Evolutionary conservation across 768 basidiomycete species (phyloP), one percentile per base, ranked within the genome.

Genomic region (Lactarius hengduanensis): DNA sequence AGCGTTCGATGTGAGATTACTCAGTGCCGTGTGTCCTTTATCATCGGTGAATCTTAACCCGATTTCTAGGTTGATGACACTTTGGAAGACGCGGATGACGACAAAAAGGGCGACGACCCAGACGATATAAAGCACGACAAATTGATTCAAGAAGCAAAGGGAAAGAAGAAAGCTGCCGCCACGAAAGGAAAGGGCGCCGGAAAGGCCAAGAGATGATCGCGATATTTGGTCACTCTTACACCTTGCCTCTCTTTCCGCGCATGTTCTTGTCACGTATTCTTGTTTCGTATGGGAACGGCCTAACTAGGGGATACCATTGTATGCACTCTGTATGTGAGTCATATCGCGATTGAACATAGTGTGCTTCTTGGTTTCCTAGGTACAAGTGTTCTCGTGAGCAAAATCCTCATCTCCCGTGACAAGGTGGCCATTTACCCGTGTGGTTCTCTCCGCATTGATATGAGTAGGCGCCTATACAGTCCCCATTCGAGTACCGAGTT

Each of bases 1-100:
- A 59, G 95, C 88, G 0, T 91, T 89, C 69, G 94, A 92, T 69
- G 90, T 92, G 69, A 73, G 86, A 77, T 4, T 59, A 0, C 41
- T 11, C 57, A 15, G 40, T 4, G 18, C 53, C 38, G 34, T 56
- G 3, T 15, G 59, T 11, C n/a, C 20, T 9, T 36, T 59, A 16
- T 20, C 28, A 30, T 10, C 47, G 41, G 10, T 50, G 62, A 30
- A 71, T 43, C 43, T 18, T 45, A 16, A 16, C 38, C 59, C 4
- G 50, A 22, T 40, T 26, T 6, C n/a, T 40, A 72, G 71, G 34
- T 64, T 38, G 71, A 72, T 47, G 71, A 72, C 9, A 53, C 30
- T n/a, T 57, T 59, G 7, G 71, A 72, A n/a, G 71, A 71, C 20
- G 65, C 61, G 9, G 73, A 73, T 30, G 70, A 69, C 13, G 69